Evolutionary conservation across 768 basidiomycete genomes (phyloP).

Genomic region (Rhodotorula taiwanensis): DNA sequence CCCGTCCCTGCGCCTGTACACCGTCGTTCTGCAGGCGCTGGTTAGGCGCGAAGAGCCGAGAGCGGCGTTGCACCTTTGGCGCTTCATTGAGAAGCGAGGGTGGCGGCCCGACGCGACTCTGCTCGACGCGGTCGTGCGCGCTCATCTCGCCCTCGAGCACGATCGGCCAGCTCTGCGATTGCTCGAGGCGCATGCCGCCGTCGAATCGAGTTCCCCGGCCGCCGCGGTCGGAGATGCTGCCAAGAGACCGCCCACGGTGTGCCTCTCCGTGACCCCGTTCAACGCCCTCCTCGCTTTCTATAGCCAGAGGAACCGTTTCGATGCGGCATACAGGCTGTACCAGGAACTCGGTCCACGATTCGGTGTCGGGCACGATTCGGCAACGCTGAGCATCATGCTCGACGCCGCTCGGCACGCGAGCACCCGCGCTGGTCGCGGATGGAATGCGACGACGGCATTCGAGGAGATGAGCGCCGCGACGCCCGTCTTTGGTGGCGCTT

Average conservation of each 20-base stretch:
- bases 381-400: conserved; percentile 29
- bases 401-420: conserved; percentile 30
- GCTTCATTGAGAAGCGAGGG: conserved; percentile 1
- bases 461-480: not conserved
- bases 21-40: conserved; percentile 24
- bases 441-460: conserved; percentile 10
- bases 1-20: conserved; percentile 13
- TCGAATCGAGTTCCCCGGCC: not conserved
- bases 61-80: not conserved
- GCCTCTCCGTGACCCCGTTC: conserved; percentile 21
- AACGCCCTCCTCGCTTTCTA: conserved; percentile 18
- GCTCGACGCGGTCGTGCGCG: conserved; percentile 14
- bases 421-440: conserved; percentile 10
- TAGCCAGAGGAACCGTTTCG: not conserved
- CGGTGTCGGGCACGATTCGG: conserved; percentile 22
- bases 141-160: not conserved
- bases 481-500: not conserved
- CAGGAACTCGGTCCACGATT: not conserved
- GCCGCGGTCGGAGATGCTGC: not conserved
- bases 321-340: conserved; percentile 5
- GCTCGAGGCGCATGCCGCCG: conserved; percentile 1
- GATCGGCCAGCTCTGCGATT: not conserved
- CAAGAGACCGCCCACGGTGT: not conserved
- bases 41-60: not conserved
- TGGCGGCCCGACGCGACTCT: conserved; percentile 7